A percentile compares a stretch with the other conserved stretches of the same genome.
These are phyloP conservation scores for Fusarium hostae DNA, from an alignment of 2,329 filamentous ascomycete species.

Conservation along the genomic window DNA sequence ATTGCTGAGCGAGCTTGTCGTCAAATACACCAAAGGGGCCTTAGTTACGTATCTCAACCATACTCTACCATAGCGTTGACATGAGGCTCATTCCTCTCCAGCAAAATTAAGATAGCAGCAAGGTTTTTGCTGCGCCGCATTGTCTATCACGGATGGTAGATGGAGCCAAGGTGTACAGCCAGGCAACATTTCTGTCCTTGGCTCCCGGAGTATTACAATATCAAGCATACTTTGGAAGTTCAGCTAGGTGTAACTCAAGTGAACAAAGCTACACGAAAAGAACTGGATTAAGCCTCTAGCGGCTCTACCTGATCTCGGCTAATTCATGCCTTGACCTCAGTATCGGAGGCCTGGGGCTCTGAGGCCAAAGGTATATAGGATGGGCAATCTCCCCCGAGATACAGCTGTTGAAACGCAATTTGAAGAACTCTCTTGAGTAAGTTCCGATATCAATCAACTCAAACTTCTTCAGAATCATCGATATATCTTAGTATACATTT, in stretches of 20 bases:
- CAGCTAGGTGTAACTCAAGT: not conserved
- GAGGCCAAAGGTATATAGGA: not conserved
- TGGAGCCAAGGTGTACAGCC: not conserved
- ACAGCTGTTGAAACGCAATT: not conserved
- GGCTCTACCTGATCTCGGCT: not conserved
- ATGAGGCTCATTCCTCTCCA: not conserved
- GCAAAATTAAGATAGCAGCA: fast-evolving
- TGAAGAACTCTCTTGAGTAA: too few relatives aligned
- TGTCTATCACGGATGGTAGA: not conserved
- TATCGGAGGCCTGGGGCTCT: not conserved
- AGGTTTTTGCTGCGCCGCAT: not conserved
- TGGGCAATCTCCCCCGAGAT: not conserved
- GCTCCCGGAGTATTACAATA: not conserved
- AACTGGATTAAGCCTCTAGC: not conserved
- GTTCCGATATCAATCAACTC: too few relatives aligned
- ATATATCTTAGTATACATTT: not conserved
- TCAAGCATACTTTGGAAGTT: not conserved
- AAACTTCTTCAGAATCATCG: too few relatives aligned
- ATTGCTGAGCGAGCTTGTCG: not conserved
- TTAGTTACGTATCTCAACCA: not conserved
- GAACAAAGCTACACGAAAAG: not conserved
- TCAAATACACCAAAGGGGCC: too few relatives aligned
- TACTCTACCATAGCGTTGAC: too few relatives aligned
- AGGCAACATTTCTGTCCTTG: not conserved
- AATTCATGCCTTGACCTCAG: not conserved